A percentile compares a stretch with the other conserved stretches of the same genome.
Conservation (phyloP, 192 early-diverging fungal genomes). For the Linnemannia elongata region DNA sequence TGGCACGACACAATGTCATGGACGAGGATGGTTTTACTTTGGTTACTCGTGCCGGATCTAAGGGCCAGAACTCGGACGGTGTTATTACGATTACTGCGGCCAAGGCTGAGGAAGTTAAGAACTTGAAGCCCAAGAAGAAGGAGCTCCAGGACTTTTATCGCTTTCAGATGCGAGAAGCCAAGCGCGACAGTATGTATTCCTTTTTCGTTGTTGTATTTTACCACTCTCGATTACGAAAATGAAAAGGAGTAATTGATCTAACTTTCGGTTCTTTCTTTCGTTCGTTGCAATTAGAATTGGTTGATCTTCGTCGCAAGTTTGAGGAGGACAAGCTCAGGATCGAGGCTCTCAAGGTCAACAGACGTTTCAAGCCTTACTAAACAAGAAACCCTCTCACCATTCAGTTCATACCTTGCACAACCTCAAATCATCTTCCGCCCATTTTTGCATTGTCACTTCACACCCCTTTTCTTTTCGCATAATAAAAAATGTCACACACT, state of each 20-base stretch:
- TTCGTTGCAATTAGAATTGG: conserved; percentile 73
- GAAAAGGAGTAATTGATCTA: background rate
- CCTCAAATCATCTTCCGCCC: background rate
- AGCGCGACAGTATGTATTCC: conserved; percentile 80
- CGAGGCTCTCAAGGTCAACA: conserved; percentile 79
- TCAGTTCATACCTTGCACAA: conserved; percentile 9
- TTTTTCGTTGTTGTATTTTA: conserved; percentile 9
- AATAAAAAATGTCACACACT: background rate
- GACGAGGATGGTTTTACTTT: conserved; percentile 95
- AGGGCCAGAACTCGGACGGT: conserved; percentile 80
- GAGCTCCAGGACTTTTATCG: conserved; percentile 93
- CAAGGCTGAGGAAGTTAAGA: conserved; percentile 66
- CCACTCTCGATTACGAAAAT: no score
- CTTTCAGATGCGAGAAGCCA: conserved; percentile 95
- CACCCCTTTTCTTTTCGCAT: background rate
- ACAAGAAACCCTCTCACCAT: background rate
- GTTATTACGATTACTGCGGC: conserved; percentile 71
- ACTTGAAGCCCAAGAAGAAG: conserved; percentile 82
- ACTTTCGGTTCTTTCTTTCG: background rate
- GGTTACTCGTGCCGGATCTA: conserved; percentile 77
- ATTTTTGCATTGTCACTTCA: background rate
- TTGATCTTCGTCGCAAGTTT: conserved; percentile 90
- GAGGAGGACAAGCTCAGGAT: conserved; percentile 93
- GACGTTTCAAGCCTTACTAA: conserved; percentile 92
- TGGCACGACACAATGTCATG: conserved; percentile 80